phyloP scores from a whole-genome alignment of 2,329 filamentous ascomycete genomes.

The Sclerotinia borealis region DNA sequence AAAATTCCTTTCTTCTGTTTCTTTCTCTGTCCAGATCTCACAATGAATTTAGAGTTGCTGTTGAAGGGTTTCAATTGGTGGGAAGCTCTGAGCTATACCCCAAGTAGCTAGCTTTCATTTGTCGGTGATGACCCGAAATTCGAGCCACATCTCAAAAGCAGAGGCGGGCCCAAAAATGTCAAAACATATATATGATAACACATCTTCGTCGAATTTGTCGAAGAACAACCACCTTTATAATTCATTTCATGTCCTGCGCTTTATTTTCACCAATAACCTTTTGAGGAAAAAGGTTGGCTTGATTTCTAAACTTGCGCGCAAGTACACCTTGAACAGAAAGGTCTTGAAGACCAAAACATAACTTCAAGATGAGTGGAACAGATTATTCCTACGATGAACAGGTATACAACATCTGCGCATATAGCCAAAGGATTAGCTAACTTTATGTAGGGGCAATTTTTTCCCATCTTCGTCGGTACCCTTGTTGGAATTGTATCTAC shows the following conservation, averaged over 20 bases:
- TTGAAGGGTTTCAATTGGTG: neutral
- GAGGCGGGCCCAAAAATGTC: neutral
- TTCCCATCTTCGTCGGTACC: conserved; percentile 97
- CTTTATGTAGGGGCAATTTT: conserved; percentile 74
- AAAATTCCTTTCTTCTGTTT: neutral
- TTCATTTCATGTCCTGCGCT: conserved; percentile 5
- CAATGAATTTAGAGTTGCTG: neutral
- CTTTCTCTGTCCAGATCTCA: conserved; percentile 13
- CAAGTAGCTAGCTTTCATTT: neutral
- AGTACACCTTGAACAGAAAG: conserved; percentile 14
- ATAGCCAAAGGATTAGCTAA: conserved; percentile 14
- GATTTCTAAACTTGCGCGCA: conserved; percentile 20
- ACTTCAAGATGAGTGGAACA: conserved; percentile 37
- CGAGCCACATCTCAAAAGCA: conserved; percentile 13
- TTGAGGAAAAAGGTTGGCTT: neutral
- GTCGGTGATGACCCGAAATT: neutral
- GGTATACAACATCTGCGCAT: conserved; percentile 39
- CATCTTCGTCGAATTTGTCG: neutral
- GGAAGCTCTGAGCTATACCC: neutral
- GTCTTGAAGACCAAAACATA: conserved; percentile 23
- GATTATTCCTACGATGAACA: conserved; percentile 99
- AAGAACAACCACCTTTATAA: neutral
- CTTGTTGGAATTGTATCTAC: conserved; percentile 81
- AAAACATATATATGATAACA: neutral
- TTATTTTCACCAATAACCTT: neutral